Evolutionary conservation across 345 rosid genomes (phyloP), one percentile per base, ranked within the genome.

Genomic region (Hibiscus mutabilis): DNA sequence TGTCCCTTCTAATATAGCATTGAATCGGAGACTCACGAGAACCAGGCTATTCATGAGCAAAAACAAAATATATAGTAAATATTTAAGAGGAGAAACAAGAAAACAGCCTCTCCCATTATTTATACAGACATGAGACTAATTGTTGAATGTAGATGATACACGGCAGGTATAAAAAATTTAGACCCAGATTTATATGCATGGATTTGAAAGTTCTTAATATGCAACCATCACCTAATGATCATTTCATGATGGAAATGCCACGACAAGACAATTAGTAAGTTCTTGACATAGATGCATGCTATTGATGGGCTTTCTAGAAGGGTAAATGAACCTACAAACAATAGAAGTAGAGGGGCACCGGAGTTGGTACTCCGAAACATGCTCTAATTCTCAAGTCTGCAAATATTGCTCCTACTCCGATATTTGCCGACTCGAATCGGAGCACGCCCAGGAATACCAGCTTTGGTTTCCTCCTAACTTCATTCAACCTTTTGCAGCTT

Each of bases 1-100:
- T 76, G 73, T 90, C 91, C 83, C 98, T 88, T 82, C 80, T 88
- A 15, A 94, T 94, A 68, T 85, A 91, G 87, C 98, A 94, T 58
- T 90, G 97, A 70, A 94, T 85, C 49, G 97, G 91, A 75, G 77
- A 68, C n/a, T 91, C 95, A 0, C 95, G 85, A 46, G 96, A 93
- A 56, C 96, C 98, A 0, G 97, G 95, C 98, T 94, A 79, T 67
- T 69, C 74, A 72, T 27, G 56, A 72, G 55, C 57, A 75, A 74
- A 80, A 76, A 31, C 6, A 31, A 31, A 2, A 31, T 6, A 31
- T 31, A 29, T 29, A n/a, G n/a, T n/a, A 31, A 31, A 31, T 4
- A 31, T 31, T 31, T 31, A 31, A 31, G 35, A 31, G 35, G 35
- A 31, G 35, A 31, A 31, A 31, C 35, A 31, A 31, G 35, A 31